Evolutionary conservation across 495 filamentous ascomycete species (phyloP).

Genomic region (Astrocystis sublimbata): DNA sequence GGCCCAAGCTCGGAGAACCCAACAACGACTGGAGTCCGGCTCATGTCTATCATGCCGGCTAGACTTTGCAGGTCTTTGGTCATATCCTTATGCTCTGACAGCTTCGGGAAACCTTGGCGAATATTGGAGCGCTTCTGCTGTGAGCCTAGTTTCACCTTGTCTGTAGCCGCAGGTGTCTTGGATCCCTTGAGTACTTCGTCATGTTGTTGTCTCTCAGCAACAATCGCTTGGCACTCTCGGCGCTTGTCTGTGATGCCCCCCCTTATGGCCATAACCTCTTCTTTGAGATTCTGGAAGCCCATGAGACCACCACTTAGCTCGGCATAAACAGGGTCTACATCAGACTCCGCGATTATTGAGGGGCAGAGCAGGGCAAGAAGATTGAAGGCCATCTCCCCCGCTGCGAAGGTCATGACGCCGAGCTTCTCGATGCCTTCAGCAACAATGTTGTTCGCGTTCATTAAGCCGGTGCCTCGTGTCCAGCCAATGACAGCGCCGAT

Average conservation of each 20-base stretch:
- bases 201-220: conserved; percentile 74
- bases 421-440: conserved; percentile 83
- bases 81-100: conserved; percentile 79
- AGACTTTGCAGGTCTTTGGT: conserved; percentile 76
- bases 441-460: conserved; percentile 85
- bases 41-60: conserved; percentile 84
- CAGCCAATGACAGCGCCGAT: conserved; percentile 87
- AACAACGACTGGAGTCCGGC: conserved; percentile 85
- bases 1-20: conserved; percentile 84
- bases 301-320: conserved; percentile 88
- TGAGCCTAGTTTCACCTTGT: background rate
- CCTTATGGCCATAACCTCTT: conserved; percentile 72
- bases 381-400: conserved; percentile 91
- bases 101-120: conserved; percentile 75
- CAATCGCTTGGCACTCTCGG: conserved; percentile 81
- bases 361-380: conserved; percentile 81
- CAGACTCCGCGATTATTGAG: conserved; percentile 80
- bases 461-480: conserved; percentile 85
- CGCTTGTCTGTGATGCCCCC: conserved; percentile 82
- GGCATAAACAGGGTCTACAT: conserved; percentile 78
- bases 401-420: conserved; percentile 83
- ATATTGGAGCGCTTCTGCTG: conserved; percentile 75
- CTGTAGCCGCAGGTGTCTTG: background rate
- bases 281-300: conserved; percentile 81
- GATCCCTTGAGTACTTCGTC: conserved; percentile 61